A percentile compares a stretch with the other conserved stretches of the same genome.
Evolutionary conservation across 257 asterid species (phyloP).

Genomic region (Lithospermum erythrorhizon): DNA sequence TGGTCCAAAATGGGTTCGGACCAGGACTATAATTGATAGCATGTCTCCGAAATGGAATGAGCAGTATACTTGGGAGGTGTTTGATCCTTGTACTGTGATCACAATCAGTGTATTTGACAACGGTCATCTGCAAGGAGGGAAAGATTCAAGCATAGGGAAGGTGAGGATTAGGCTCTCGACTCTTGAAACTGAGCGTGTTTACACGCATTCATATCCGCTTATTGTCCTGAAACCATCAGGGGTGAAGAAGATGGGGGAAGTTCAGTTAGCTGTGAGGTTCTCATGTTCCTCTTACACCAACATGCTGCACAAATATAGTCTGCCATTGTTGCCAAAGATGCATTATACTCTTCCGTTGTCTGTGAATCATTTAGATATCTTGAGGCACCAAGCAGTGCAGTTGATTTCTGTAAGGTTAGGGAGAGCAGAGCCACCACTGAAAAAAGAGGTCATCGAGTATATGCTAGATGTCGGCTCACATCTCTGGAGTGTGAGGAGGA

Average conservation of each 20-base stretch:
- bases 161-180: conserved; percentile 75
- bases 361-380: conserved; percentile 31
- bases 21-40: conserved; percentile 63
- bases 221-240: conserved; percentile 53
- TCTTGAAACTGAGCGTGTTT: conserved; percentile 66
- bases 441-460: conserved; percentile 50
- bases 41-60: conserved; percentile 68
- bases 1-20: conserved; percentile 74
- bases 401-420: conserved; percentile 37
- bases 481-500: conserved; percentile 68
- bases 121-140: conserved; percentile 52
- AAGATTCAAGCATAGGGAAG: conserved; percentile 57
- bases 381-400: conserved; percentile 52
- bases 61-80: conserved; percentile 88
- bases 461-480: conserved; percentile 69
- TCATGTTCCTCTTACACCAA: conserved; percentile 58
- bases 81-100: conserved; percentile 68
- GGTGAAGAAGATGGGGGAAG: conserved; percentile 70
- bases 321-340: conserved; percentile 73
- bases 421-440: conserved; percentile 71
- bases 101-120: conserved; percentile 63
- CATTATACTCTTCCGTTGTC: conserved; percentile 62
- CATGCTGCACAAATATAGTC: conserved; percentile 49
- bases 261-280: conserved; percentile 69
- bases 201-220: conserved; percentile 73